Evolutionary conservation across 2,329 filamentous ascomycete genomes (phyloP).

Genomic region (Arthrobotrys musiformis): DNA sequence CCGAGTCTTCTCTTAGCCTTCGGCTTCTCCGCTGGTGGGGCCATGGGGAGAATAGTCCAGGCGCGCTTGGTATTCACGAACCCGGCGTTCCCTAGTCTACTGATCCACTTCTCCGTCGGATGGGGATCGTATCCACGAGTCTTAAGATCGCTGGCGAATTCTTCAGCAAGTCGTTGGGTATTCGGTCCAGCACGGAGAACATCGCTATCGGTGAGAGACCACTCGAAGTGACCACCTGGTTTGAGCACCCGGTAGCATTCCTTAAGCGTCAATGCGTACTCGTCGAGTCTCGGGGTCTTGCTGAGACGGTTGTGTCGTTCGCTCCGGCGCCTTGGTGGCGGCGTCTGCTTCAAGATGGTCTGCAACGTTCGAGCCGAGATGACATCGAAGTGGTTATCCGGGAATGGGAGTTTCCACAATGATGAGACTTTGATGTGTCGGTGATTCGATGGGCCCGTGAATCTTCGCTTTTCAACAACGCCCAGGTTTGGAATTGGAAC

Average conservation of each 20-base stretch:
- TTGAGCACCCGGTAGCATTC: slow-evolving; percentile 94
- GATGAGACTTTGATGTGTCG: slow-evolving; percentile 80
- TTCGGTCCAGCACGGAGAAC: slow-evolving; percentile 84
- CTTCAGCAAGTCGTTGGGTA: slow-evolving; percentile 83
- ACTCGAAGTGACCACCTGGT: slow-evolving; percentile 92
- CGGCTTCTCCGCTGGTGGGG: slow-evolving; percentile 66
- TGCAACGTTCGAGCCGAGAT: slow-evolving; percentile 90
- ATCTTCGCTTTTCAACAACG: slow-evolving; percentile 54
- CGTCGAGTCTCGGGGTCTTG: slow-evolving; percentile 70
- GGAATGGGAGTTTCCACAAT: slow-evolving; percentile 84
- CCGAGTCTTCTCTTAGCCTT: slow-evolving; percentile 63
- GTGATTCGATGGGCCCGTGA: slow-evolving; percentile 85
- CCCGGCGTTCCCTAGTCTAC: slow-evolving; percentile 76
- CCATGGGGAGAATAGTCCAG: slow-evolving; percentile 91
- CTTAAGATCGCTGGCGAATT: slow-evolving; percentile 90
- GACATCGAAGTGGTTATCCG: slow-evolving; percentile 86
- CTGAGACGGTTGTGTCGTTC: slow-evolving; percentile 44
- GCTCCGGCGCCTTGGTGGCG: slow-evolving; percentile 62
- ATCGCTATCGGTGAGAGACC: slow-evolving; percentile 87
- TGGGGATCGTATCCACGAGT: slow-evolving; percentile 88
- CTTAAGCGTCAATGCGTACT: slow-evolving; percentile 84
- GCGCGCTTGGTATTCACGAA: slow-evolving; percentile 84
- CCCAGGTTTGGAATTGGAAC: slow-evolving; percentile 42
- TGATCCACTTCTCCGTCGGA: slow-evolving; percentile 83
- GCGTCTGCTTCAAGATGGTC: slow-evolving; percentile 78